Base-by-base conservation (phyloP, 2,329 filamentous ascomycete genomes). In the Amauroascus niger region DNA sequence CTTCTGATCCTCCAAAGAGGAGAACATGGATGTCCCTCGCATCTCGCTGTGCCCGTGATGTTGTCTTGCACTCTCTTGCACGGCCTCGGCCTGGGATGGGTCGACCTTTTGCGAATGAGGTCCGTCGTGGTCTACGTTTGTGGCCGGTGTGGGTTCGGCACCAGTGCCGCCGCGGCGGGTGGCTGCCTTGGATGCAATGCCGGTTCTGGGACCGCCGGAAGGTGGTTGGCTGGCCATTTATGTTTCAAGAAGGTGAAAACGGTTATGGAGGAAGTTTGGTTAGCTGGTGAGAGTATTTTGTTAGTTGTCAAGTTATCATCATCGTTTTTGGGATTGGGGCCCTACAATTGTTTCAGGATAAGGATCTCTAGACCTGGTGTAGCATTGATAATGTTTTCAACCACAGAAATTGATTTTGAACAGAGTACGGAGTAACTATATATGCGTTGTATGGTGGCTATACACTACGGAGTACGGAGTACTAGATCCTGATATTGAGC, bases 141-240 rank as follows among this genome's bases (percentile, higher is more conserved):
- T 53, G 26, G 50, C 50, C 1, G 50, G 50, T 13, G 50, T 53
- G 40, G 50, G 41, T 14, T 37, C 40, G 4, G 41, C 41, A 22
- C 50, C 43, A n/a, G 43, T 30, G 33, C 50, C 50, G 22, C 50
- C 50, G 33, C 50, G 40, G 14, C 43, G 40, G 7, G 50, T 53
- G 28, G 6, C 50, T 13, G 50, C 50, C 32, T 53, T 53, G 18
- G 50, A 45, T 22, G 40, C 30, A n/a, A 47, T 47, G 18, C 50
- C 50, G 24, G 50, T 47, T 30, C 50, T 24, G 20, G 50, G 39
- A 14, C 50, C 50, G 32, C 40, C 50, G 18, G 50, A 39, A 16
- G 40, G 40, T 14, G 46, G 45, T 48, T 30, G 6, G 18, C 20
- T 28, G 13, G 32, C 6, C 46, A 49, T 49, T 11, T 33, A 13